These are phyloP conservation scores for Pichia sp. DNA, from an alignment of 1,139 yeast species.

Conservation along the genomic window DNA sequence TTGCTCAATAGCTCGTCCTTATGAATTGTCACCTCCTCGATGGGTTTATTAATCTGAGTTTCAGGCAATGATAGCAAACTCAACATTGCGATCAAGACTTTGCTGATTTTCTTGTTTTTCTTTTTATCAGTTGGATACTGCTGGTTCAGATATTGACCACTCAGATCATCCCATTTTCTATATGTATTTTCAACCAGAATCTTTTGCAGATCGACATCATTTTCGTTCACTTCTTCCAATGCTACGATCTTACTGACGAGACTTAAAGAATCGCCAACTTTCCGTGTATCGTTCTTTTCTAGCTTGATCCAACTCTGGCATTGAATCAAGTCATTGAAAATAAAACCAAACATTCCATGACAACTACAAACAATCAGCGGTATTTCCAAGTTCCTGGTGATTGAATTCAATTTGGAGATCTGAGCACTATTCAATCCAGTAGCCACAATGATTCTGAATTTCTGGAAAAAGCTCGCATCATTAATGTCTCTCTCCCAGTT, in stretches of 20 bases:
- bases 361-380: constrained; percentile 65
- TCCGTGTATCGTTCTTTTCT: constrained; percentile 38
- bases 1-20: constrained; percentile 20
- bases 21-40: constrained; percentile 16
- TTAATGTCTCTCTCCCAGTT: constrained; percentile 30
- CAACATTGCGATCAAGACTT: constrained; percentile 54
- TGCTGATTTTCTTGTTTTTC: constrained; percentile 50
- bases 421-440: constrained; percentile 50
- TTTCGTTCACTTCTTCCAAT: constrained; percentile 35
- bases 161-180: constrained; percentile 30
- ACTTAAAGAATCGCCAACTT: constrained; percentile 38
- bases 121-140: constrained; percentile 34
- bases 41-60: constrained; percentile 9
- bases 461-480: constrained; percentile 25
- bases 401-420: constrained; percentile 37
- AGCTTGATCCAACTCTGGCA: constrained; percentile 53
- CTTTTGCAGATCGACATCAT: constrained; percentile 31
- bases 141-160: constrained; percentile 21
- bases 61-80: constrained; percentile 38
- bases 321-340: constrained; percentile 67
- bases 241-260: constrained; percentile 42
- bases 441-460: constrained; percentile 67
- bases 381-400: constrained; percentile 46
- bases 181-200: constrained; percentile 52
- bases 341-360: constrained; percentile 79